These are phyloP conservation scores for Fagus crenata DNA, from an alignment of 306 rosid species.

Conservation along the genomic window DNA sequence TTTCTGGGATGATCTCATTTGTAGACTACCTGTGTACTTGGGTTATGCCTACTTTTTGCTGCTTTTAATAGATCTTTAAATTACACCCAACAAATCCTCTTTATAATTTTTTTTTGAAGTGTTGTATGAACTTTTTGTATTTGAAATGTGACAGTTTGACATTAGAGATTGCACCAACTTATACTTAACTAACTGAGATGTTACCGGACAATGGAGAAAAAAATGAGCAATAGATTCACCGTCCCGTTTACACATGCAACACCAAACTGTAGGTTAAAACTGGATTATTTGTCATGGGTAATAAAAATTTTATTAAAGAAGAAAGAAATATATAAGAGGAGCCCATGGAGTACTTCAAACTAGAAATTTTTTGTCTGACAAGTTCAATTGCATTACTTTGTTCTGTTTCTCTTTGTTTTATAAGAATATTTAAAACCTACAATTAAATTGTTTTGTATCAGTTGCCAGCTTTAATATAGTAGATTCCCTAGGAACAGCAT, in stretches of 20 bases:
- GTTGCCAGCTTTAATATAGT: conserved; percentile 1
- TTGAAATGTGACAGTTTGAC: neutral
- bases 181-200: neutral
- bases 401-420: neutral
- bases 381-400: neutral
- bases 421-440: neutral
- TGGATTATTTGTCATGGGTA: neutral
- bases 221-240: no score
- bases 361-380: neutral
- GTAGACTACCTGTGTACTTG: no score
- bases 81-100: neutral
- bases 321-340: no score
- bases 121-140: neutral
- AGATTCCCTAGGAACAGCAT: neutral
- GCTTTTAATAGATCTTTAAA: no score
- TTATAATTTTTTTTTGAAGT: neutral
- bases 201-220: neutral
- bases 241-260: no score
- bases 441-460: neutral
- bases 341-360: neutral
- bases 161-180: neutral
- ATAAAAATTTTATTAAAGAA: no score
- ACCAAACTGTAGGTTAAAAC: neutral
- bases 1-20: no score
- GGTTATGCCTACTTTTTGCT: no score